Conservation (phyloP, 2,329 filamentous ascomycete genomes). For the Aspergillus neoniger region DNA sequence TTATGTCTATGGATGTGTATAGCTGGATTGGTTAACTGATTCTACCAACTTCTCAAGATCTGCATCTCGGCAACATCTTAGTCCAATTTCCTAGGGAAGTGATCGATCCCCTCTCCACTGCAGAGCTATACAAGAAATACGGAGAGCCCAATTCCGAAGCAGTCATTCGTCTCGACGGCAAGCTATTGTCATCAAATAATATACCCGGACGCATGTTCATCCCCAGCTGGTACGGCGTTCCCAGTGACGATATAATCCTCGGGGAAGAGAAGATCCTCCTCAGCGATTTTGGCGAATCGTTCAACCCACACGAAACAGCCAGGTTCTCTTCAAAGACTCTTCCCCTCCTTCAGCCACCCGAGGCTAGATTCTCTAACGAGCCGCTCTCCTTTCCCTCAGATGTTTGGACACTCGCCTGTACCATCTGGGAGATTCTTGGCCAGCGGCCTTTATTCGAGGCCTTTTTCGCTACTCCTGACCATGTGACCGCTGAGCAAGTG, state of each 20-base stretch:
- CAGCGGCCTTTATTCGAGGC: conserved; percentile 32
- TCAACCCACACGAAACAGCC: neutral
- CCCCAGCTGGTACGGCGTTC: neutral
- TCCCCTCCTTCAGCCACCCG: conserved; percentile 34
- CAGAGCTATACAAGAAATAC: conserved; percentile 26
- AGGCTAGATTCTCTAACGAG: conserved; percentile 35
- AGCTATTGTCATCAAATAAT: conserved; percentile 16
- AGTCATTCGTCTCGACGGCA: conserved; percentile 26
- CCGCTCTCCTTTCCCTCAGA: conserved; percentile 41
- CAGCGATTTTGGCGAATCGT: neutral
- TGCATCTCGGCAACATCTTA: conserved; percentile 32
- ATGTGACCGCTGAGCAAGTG: conserved; percentile 35
- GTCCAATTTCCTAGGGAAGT: conserved; percentile 18
- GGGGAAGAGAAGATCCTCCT: neutral
- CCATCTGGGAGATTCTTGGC: conserved; percentile 40
- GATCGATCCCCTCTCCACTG: conserved; percentile 23
- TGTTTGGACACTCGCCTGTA: conserved; percentile 45
- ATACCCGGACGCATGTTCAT: conserved; percentile 21
- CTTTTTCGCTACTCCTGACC: conserved; percentile 29
- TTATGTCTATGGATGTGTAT: conserved; percentile 2
- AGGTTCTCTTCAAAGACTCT: conserved; percentile 26
- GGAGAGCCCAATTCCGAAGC: conserved; percentile 24
- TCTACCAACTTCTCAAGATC: conserved; percentile 19
- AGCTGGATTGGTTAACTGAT: conserved; percentile 1
- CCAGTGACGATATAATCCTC: neutral